A percentile compares a stretch with the other conserved stretches of the same genome.
Evolutionary conservation across 495 filamentous ascomycete species (phyloP).

Genomic region (Chaetomidium leptoderma): DNA sequence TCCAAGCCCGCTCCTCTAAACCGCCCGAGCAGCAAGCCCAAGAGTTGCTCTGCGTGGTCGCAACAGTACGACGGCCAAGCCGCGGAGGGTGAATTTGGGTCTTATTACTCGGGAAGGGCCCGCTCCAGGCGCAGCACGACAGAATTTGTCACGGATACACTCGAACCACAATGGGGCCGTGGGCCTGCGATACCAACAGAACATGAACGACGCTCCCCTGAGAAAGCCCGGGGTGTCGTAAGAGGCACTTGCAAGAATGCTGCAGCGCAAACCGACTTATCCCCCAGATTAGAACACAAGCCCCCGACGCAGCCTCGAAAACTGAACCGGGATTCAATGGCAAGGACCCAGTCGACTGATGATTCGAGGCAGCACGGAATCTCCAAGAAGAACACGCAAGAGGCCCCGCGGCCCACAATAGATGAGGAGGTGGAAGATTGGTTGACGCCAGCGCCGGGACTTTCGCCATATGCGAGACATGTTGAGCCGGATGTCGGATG

Average conservation of each 20-base stretch:
- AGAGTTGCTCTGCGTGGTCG: constrained; percentile 34
- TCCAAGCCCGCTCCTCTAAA: not conserved
- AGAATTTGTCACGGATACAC: not conserved
- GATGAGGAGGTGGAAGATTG: not conserved
- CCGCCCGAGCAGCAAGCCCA: constrained; percentile 15
- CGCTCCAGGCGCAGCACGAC: not conserved
- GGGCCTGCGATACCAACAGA: not conserved
- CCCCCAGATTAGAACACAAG: not conserved
- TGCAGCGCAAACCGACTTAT: constrained; percentile 7
- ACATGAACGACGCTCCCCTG: too few relatives aligned
- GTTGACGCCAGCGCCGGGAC: not conserved
- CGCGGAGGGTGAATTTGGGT: not conserved
- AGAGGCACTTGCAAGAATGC: constrained; percentile 1
- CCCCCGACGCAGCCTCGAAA: not conserved
- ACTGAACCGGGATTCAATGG: not conserved
- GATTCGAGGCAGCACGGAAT: not conserved
- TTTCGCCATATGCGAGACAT: not conserved
- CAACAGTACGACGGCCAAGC: constrained; percentile 16
- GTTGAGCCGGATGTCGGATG: not conserved
- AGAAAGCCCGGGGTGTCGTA: not conserved
- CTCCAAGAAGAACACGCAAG: not conserved
- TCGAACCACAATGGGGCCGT: too few relatives aligned
- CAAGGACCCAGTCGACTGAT: not conserved
- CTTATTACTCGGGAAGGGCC: not conserved
- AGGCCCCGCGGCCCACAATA: not conserved